phyloP scores from a whole-genome alignment of 2,329 filamentous ascomycete genomes.

The Cladophialophora bantiana region DNA sequence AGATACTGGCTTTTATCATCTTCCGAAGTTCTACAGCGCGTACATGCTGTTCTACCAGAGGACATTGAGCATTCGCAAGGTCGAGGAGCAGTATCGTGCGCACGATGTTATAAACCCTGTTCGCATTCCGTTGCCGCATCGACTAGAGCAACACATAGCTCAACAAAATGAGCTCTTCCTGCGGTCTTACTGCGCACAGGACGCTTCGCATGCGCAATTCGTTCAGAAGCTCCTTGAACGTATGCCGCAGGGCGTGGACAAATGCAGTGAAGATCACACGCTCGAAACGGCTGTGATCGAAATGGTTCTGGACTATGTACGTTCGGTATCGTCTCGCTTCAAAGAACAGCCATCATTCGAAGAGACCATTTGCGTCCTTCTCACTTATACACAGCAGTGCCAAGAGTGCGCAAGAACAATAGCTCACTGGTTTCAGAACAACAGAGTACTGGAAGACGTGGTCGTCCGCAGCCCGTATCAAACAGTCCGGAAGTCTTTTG shows the following conservation, averaged over 20 bases:
- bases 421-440: conserved; percentile 32
- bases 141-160: conserved; percentile 64
- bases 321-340: conserved; percentile 75
- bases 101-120: conserved; percentile 58
- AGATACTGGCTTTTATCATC: conserved; percentile 54
- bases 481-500: conserved; percentile 35
- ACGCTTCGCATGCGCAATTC: conserved; percentile 73
- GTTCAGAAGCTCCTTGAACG: conserved; percentile 68
- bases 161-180: conserved; percentile 76
- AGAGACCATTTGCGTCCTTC: conserved; percentile 62
- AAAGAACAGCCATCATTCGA: conserved; percentile 72
- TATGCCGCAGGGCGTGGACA: conserved; percentile 56
- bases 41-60: conserved; percentile 99
- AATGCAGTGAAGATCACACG: conserved; percentile 58
- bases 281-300: conserved; percentile 55
- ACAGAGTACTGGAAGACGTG: conserved; percentile 31
- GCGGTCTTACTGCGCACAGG: conserved; percentile 79
- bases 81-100: conserved; percentile 57
- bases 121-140: conserved; percentile 54
- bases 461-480: conserved; percentile 35
- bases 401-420: conserved; percentile 33
- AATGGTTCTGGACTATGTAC: conserved; percentile 66
- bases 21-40: conserved; percentile 76
- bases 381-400: conserved; percentile 55
- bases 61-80: conserved; percentile 66